Conservation (phyloP, 2,329 filamentous ascomycete species). For the Laburnicola sp. region DNA sequence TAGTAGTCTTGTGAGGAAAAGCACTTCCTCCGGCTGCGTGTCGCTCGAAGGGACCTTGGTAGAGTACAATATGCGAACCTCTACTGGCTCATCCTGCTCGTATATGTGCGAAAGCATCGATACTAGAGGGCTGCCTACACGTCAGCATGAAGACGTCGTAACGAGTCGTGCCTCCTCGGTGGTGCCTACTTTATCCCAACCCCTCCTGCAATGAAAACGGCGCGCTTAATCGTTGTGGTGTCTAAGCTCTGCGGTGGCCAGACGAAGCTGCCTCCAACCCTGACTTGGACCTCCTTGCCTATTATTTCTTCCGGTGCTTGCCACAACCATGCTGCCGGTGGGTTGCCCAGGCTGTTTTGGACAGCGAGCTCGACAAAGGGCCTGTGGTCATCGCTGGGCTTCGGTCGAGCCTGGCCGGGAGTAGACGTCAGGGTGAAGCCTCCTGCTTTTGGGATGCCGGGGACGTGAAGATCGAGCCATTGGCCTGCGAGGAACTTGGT, state of each 20-base stretch:
- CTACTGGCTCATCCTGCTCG: slow-evolving; percentile 45
- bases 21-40: slow-evolving; percentile 34
- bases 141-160: slow-evolving; percentile 15
- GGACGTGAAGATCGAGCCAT: slow-evolving; percentile 84
- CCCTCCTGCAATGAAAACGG: slow-evolving; percentile 78
- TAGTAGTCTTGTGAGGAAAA: slow-evolving; percentile 43
- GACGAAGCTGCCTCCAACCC: slow-evolving; percentile 79
- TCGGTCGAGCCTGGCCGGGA: slow-evolving; percentile 57
- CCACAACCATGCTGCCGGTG: slow-evolving; percentile 78
- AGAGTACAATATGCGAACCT: slow-evolving; percentile 67
- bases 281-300: slow-evolving; percentile 62
- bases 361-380: slow-evolving; percentile 77
- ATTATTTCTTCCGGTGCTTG: slow-evolving; percentile 57
- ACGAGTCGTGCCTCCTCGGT: not conserved
- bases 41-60: slow-evolving; percentile 48
- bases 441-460: slow-evolving; percentile 68
- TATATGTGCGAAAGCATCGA: slow-evolving; percentile 70
- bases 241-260: slow-evolving; percentile 67
- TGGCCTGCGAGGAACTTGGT: slow-evolving; percentile 78
- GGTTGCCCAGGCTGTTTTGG: slow-evolving; percentile 70
- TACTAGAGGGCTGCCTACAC: slow-evolving; percentile 63
- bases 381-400: slow-evolving; percentile 22
- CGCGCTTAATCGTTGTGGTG: slow-evolving; percentile 54
- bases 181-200: slow-evolving; percentile 73
- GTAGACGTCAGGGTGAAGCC: slow-evolving; percentile 87